These are phyloP conservation scores for Helichrysum umbraculigerum DNA, from an alignment of 129 eudicot genomes.

Conservation along the genomic window DNA sequence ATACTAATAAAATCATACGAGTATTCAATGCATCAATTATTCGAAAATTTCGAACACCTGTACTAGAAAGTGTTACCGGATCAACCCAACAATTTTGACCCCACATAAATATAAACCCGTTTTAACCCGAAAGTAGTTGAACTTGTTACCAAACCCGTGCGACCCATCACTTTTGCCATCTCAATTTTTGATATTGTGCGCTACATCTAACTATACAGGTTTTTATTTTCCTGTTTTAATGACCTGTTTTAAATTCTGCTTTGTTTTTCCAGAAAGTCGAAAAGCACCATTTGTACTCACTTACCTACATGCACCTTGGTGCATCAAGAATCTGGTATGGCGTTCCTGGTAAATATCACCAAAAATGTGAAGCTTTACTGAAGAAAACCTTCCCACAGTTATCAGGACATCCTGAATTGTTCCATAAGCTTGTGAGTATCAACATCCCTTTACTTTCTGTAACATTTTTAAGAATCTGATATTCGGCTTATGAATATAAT, in stretches of 20 bases:
- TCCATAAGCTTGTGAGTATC: slow-evolving; percentile 64
- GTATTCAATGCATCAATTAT: not conserved
- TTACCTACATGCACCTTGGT: slow-evolving; percentile 69
- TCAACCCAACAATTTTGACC: not conserved
- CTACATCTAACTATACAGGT: slow-evolving; percentile 2
- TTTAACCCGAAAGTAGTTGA: not conserved
- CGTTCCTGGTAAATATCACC: slow-evolving; percentile 51
- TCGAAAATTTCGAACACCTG: not conserved
- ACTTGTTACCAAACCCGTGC: not conserved
- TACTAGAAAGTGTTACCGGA: not conserved
- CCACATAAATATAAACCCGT: not conserved
- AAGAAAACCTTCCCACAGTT: slow-evolving; percentile 61
- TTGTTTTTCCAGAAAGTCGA: slow-evolving; percentile 56
- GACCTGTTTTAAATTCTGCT: slow-evolving; percentile 16
- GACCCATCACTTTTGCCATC: not conserved
- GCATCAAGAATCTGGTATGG: slow-evolving; percentile 80
- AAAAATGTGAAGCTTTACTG: slow-evolving; percentile 54
- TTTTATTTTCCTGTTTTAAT: slow-evolving; percentile 1
- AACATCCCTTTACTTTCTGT: not conserved
- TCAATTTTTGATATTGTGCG: not conserved
- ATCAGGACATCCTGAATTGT: slow-evolving; percentile 52
- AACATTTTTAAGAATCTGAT: not conserved
- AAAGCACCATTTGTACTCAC: slow-evolving; percentile 66
- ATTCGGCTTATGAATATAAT: not conserved
- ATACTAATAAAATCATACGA: not conserved